phyloP scores from a whole-genome alignment of 1,139 yeast genomes.

The Kazachstania sp. region DNA sequence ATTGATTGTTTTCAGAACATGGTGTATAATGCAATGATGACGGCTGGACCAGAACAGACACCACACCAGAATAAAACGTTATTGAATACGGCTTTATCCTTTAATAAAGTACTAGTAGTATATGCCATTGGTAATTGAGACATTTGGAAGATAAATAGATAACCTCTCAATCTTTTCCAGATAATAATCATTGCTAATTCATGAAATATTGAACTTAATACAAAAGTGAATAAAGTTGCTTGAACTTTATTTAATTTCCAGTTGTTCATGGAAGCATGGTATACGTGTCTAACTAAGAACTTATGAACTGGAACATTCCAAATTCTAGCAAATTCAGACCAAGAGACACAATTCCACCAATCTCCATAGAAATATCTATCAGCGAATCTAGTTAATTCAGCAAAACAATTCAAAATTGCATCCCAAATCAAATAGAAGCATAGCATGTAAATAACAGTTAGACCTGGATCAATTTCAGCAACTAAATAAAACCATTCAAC shows the following conservation, averaged over 20 bases:
- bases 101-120: conserved; percentile 5
- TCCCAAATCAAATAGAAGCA: conserved; percentile 88
- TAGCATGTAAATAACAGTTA: conserved; percentile 56
- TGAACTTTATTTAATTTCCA: conserved; percentile 49
- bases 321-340: conserved; percentile 83
- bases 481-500: conserved; percentile 51
- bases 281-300: conserved; percentile 78
- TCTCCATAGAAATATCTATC: conserved; percentile 85
- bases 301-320: conserved; percentile 91
- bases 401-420: conserved; percentile 73
- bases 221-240: conserved; percentile 71
- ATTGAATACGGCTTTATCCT: conserved; percentile 40
- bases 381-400: conserved; percentile 71
- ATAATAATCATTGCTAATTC: conserved; percentile 84
- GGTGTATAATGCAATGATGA: conserved; percentile 70
- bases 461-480: conserved; percentile 70
- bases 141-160: conserved; percentile 69
- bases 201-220: conserved; percentile 73
- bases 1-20: conserved; percentile 40
- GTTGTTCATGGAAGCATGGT: conserved; percentile 74
- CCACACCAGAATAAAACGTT: conserved; percentile 83
- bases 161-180: conserved; percentile 70
- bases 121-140: conserved; percentile 40
- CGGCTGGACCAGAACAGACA: conserved; percentile 76
- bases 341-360: conserved; percentile 90